Percentiles rank a stretch among this genome's conserved stretches.
These are phyloP conservation scores for Corylus avellana DNA, from an alignment of 306 rosid species.

Conservation along the genomic window DNA sequence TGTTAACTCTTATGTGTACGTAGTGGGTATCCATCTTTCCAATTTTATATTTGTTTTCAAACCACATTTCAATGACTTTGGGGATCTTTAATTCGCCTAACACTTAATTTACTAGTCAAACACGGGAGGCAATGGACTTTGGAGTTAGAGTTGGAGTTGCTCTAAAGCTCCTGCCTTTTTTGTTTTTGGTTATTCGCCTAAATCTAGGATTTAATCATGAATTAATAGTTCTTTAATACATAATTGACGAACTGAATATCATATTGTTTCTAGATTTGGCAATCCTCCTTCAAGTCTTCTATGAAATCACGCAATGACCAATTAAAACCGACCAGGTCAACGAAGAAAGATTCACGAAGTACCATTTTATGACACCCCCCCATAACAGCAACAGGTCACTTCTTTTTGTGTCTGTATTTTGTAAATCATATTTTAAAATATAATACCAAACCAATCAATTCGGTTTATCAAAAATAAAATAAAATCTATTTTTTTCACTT, in stretches of 20 bases:
- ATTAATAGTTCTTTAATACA: neutral
- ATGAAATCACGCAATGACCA: neutral
- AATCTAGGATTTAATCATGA: conserved; percentile 7
- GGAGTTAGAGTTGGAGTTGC: conserved; percentile 19
- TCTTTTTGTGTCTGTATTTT: neutral
- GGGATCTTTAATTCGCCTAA: neutral
- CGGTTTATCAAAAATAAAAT: too few species aligned
- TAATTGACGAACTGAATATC: neutral
- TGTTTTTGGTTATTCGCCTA: conserved; percentile 23
- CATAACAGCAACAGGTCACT: neutral
- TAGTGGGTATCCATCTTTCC: conserved; percentile 28
- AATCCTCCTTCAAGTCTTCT: neutral
- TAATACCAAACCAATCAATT: neutral
- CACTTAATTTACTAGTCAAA: conserved; percentile 19
- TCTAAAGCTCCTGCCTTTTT: conserved; percentile 10
- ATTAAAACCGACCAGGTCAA: neutral
- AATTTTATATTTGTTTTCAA: conserved; percentile 19
- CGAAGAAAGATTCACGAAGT: neutral
- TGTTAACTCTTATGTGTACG: conserved; percentile 16
- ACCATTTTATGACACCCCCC: neutral
- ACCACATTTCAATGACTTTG: conserved; percentile 4
- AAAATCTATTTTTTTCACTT: too few species aligned
- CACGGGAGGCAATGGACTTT: conserved; percentile 32
- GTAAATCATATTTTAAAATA: too few species aligned
- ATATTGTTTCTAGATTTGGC: conserved; percentile 6